Evolutionary conservation across 2,329 filamentous ascomycete species (phyloP), one percentile per base, ranked within the genome.

Genomic region (Mollisia scopiformis): DNA sequence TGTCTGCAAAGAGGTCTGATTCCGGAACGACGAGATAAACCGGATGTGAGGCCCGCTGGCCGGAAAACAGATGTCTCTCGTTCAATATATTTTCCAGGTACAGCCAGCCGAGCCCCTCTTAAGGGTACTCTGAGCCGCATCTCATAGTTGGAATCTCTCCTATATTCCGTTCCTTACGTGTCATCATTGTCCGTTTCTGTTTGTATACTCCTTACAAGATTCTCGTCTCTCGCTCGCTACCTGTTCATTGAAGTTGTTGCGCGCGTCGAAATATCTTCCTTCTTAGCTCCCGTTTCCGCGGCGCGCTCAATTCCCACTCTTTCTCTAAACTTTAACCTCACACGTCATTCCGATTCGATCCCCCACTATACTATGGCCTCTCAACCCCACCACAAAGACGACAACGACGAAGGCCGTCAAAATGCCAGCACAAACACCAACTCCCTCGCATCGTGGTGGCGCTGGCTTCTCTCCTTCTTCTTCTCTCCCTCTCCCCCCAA

Each of bases 381-480:
- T 31, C n/a, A n/a, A 37, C 47, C 25, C 28, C n/a, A 37, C 35
- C 52, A 55, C 41, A 46, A 50, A n/a, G n/a, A n/a, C n/a, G n/a
- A n/a, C n/a, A n/a, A n/a, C n/a, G n/a, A n/a, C n/a, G n/a, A n/a
- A n/a, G 50, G 56, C 23, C 21, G 57, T 16, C 10, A 47, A 47
- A 47, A 47, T n/a, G 11, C 21, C 43, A 27, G 13, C 25, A n/a
- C 25, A 28, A 16, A 46, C 37, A 49, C 30, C 31, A 55, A 52
- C 21, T 13, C 50, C 21, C 47, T 41, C 25, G 49, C 28, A 8
- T 55, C 59, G n/a, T 64, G 50, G 63, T 66, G 57, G 62, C 30
- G 50, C 51, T 64, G 53, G 61, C 31, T 59, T 27, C 16, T 63
- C 11, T 63, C 60, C 10, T 62, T 66, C 37, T 61, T 65, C 33